Evolutionary conservation across 2,329 filamentous ascomycete species (phyloP).

Genomic region (Penicillium sp.): DNA sequence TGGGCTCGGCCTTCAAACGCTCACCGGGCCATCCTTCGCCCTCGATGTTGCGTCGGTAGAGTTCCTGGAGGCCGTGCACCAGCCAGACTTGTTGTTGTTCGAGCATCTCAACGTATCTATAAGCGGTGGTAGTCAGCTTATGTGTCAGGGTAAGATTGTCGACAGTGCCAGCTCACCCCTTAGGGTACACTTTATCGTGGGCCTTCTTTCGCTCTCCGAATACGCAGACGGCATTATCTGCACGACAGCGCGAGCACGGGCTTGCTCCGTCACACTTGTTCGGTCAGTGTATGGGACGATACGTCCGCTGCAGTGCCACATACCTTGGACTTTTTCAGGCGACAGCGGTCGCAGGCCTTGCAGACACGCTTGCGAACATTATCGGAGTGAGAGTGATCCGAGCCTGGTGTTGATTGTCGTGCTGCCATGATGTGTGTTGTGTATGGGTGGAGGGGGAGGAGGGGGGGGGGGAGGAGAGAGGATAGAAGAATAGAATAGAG

Average conservation of each 20-base stretch:
- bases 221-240: constrained; percentile 64
- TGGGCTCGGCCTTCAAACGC: constrained; percentile 50
- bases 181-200: constrained; percentile 67
- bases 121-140: not conserved
- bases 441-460: not conserved
- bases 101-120: constrained; percentile 64
- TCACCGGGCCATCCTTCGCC: constrained; percentile 58
- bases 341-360: constrained; percentile 65
- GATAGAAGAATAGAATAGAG: not conserved
- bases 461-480: not conserved
- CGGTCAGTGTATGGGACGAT: constrained; percentile 25
- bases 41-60: constrained; percentile 54
- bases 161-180: constrained; percentile 51
- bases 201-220: constrained; percentile 66
- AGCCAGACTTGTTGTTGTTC: constrained; percentile 64
- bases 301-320: constrained; percentile 16
- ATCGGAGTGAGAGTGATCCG: constrained; percentile 44
- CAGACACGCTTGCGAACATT: constrained; percentile 61
- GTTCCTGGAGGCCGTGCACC: constrained; percentile 59
- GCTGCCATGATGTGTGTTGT: constrained; percentile 34
- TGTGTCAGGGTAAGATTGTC: not conserved
- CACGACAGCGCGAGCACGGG: constrained; percentile 61
- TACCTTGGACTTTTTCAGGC: constrained; percentile 66
- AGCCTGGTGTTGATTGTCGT: constrained; percentile 41
- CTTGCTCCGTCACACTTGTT: constrained; percentile 58